Percentiles rank a stretch among this genome's conserved stretches.
These are phyloP conservation scores for Trichosporon asahii DNA, from an alignment of 1,284 basidiomycete species.

Conservation along the genomic window DNA sequence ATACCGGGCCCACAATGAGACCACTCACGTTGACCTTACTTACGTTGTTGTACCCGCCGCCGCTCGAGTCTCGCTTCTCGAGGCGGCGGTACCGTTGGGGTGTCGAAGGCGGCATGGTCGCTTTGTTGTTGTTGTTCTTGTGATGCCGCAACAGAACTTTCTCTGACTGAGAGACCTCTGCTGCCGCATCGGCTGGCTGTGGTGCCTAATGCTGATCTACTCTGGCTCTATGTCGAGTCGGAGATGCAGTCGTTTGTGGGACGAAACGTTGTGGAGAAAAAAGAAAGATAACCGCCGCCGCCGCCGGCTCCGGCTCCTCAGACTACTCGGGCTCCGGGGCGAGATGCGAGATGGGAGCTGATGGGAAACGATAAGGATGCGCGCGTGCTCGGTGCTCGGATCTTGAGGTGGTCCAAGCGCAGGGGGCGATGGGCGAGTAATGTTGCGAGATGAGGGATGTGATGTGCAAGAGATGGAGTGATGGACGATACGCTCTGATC, in stretches of 20 bases:
- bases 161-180: background rate
- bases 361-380: background rate
- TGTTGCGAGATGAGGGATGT: too few species aligned
- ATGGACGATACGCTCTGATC: too few species aligned
- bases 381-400: too few species aligned
- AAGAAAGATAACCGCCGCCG: background rate
- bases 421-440: too few species aligned
- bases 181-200: background rate
- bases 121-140: background rate
- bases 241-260: background rate
- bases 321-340: too few species aligned
- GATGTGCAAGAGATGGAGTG: too few species aligned
- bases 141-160: background rate
- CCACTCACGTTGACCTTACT: slow-evolving; percentile 10
- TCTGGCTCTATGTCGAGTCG: background rate
- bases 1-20: background rate
- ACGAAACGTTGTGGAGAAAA: background rate
- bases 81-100: background rate
- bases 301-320: too few species aligned
- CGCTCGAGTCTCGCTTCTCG: background rate
- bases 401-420: too few species aligned
- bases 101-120: background rate
- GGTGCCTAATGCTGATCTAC: too few species aligned
- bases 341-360: background rate
- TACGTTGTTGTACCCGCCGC: slow-evolving; percentile 15